phyloP scores from a whole-genome alignment of 2,329 filamentous ascomycete genomes.

The Venturia asperata region DNA sequence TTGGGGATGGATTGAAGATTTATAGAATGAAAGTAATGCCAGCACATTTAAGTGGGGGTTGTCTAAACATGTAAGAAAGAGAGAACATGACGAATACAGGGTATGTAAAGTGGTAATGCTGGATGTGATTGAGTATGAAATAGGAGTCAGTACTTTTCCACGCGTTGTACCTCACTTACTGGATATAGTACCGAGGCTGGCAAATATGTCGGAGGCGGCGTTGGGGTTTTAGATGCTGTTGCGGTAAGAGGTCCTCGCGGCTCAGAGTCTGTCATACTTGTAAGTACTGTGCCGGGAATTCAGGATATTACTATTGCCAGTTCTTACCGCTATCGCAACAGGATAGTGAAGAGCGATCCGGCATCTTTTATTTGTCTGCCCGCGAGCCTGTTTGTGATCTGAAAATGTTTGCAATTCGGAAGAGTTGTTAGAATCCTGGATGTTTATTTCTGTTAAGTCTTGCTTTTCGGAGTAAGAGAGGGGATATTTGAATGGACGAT shows the following conservation, averaged over 20 bases:
- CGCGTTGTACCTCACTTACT: background rate
- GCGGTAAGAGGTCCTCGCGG: background rate
- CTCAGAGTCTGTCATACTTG: background rate
- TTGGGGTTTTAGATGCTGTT: background rate
- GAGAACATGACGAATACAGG: background rate
- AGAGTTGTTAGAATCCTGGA: background rate
- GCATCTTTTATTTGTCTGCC: background rate
- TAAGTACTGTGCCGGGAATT: background rate
- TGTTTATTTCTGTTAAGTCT: background rate
- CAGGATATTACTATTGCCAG: background rate
- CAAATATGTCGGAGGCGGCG: background rate
- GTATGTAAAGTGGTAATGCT: background rate
- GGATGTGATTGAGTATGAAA: background rate
- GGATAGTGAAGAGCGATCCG: too few species aligned
- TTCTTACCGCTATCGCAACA: background rate
- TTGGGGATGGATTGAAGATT: too few species aligned
- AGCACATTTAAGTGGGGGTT: background rate
- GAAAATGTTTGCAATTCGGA: background rate
- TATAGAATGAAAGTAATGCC: background rate
- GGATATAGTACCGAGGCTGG: background rate
- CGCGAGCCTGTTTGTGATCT: background rate
- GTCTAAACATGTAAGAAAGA: background rate
- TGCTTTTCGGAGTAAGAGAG: background rate
- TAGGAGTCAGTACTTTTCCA: background rate
- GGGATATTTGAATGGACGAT: background rate